Conservation (phyloP, 208 protist species). For the Leishmania amazonensis region DNA sequence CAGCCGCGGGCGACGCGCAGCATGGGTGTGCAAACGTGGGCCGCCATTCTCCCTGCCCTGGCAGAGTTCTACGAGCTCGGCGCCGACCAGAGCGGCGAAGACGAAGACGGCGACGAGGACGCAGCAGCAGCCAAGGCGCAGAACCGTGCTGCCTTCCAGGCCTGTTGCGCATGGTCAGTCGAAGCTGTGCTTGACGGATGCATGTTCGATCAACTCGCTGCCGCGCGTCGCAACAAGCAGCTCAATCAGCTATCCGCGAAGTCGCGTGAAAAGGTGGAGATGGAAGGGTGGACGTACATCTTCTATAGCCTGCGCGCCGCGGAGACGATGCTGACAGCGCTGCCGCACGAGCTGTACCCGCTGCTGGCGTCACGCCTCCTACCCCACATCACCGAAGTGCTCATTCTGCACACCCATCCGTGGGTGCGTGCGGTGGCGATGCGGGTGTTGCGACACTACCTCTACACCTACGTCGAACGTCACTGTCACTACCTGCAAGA, state of each 20-base stretch:
- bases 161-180: conserved; percentile 72
- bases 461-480: conserved; percentile 72
- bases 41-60: conserved; percentile 61
- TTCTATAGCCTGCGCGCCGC: conserved; percentile 84
- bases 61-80: conserved; percentile 28
- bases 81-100: conserved; percentile 2
- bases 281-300: conserved; percentile 72
- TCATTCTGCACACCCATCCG: conserved; percentile 78
- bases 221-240: conserved; percentile 29
- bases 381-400: conserved; percentile 39
- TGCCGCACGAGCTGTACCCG: conserved; percentile 56
- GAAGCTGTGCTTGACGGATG: conserved; percentile 57
- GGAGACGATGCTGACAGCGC: conserved; percentile 57
- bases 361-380: conserved; percentile 45
- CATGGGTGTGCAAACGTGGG: conserved; percentile 78
- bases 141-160: conserved; percentile 41
- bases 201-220: conserved; percentile 60
- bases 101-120: conserved; percentile 16
- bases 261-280: conserved; percentile 60
- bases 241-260: conserved; percentile 34
- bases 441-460: conserved; percentile 79
- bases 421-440: conserved; percentile 80
- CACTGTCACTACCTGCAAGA: conserved; percentile 52
- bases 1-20: conserved; percentile 50
- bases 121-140: conserved; percentile 20